Evolutionary conservation across 2,329 filamentous ascomycete genomes (phyloP).

Genomic region (Aspergillus pseudotamarii): DNA sequence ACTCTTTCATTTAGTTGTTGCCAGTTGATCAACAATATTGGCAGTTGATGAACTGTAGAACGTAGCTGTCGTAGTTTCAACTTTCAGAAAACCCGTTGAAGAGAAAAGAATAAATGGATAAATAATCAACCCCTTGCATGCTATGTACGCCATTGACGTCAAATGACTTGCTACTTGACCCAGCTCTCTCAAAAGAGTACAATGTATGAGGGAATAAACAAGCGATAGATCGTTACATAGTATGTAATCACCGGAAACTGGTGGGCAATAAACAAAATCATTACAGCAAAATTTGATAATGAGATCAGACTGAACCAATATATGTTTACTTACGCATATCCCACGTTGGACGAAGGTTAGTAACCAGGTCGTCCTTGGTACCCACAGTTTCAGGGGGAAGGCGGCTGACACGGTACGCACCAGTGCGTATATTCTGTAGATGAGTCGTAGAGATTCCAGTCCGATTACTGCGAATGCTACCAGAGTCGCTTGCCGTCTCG

Average conservation of each 20-base stretch:
- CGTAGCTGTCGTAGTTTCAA: not conserved
- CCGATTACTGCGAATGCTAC: slow-evolving; percentile 67
- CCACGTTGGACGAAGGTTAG: slow-evolving; percentile 61
- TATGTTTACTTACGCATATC: slow-evolving; percentile 45
- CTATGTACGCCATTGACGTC: slow-evolving; percentile 25
- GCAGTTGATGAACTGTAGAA: slow-evolving; percentile 1
- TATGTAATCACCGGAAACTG: slow-evolving; percentile 14
- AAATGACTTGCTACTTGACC: slow-evolving; percentile 17
- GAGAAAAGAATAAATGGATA: slow-evolving; percentile 15
- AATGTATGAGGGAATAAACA: slow-evolving; percentile 15
- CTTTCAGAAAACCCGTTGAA: slow-evolving; percentile 6
- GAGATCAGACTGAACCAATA: not conserved
- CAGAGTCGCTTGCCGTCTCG: slow-evolving; percentile 48
- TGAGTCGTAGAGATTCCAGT: slow-evolving; percentile 75
- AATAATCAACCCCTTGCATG: slow-evolving; percentile 18
- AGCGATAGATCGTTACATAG: slow-evolving; percentile 25
- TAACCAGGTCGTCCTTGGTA: slow-evolving; percentile 67
- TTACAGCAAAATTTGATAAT: slow-evolving; percentile 19
- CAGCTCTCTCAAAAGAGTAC: slow-evolving; percentile 13
- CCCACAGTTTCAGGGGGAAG: slow-evolving; percentile 82
- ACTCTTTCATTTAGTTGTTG: not conserved
- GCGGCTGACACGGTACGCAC: slow-evolving; percentile 83
- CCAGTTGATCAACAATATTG: slow-evolving; percentile 5
- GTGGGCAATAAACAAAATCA: slow-evolving; percentile 16
- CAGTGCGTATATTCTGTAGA: slow-evolving; percentile 72